Evolutionary conservation across 306 rosid species (phyloP).

Genomic region (Amphicarpaea edgeworthii): DNA sequence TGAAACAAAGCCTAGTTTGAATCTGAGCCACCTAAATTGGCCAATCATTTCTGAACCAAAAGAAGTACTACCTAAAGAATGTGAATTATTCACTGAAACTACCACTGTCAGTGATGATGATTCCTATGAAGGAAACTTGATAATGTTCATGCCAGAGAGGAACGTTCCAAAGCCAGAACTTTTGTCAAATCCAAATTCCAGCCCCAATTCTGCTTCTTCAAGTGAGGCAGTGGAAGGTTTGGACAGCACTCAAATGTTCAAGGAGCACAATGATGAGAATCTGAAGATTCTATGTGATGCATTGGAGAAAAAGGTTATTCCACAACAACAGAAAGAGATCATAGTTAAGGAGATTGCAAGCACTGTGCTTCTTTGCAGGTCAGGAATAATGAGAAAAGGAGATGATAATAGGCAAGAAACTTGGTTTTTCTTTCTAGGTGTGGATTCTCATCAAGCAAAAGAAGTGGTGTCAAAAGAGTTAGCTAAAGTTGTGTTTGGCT

Average conservation of each 20-base stretch:
- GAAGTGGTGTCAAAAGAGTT: constrained; percentile 66
- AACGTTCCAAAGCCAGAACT: constrained; percentile 61
- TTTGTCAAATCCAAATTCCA: constrained; percentile 74
- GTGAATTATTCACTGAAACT: constrained; percentile 53
- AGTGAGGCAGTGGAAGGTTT: constrained; percentile 68
- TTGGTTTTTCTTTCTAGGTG: constrained; percentile 63
- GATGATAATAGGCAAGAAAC: constrained; percentile 55
- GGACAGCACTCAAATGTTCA: constrained; percentile 54
- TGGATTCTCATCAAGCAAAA: constrained; percentile 50
- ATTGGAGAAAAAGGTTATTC: constrained; percentile 54
- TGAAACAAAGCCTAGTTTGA: constrained; percentile 15
- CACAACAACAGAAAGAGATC: constrained; percentile 55
- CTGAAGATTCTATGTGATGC: constrained; percentile 58
- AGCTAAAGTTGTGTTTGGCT: constrained; percentile 68
- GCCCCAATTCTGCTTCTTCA: constrained; percentile 79
- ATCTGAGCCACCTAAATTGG: constrained; percentile 22
- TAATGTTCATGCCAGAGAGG: constrained; percentile 49
- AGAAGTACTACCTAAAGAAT: constrained; percentile 51
- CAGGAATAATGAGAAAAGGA: constrained; percentile 47
- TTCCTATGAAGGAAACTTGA: constrained; percentile 49
- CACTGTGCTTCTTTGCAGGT: constrained; percentile 64
- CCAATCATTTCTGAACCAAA: constrained; percentile 49
- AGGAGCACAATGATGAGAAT: constrained; percentile 55
- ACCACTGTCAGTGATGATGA: constrained; percentile 15
- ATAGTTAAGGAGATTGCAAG: constrained; percentile 54